Base-by-base conservation (phyloP, 495 filamentous ascomycete genomes). In the Aspergillus steynii region DNA sequence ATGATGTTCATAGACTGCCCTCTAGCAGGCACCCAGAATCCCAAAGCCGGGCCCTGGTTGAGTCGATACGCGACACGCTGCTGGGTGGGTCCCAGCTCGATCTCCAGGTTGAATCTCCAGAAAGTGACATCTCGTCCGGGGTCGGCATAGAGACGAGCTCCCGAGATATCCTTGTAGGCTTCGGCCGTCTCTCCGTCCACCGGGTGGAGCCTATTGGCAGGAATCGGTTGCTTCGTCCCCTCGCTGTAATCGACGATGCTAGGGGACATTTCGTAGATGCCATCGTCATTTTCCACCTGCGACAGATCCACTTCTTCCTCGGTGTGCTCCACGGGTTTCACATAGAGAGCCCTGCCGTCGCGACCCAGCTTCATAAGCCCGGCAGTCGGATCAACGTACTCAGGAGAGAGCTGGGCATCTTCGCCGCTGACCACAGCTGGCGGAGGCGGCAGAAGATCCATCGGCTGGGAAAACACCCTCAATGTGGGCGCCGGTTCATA, bases 1-100 rank as follows among this genome's bases (percentile, higher is more conserved):
- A 97, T 96, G 66, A 96, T 91, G 76, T 98, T 96, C 96, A 99
- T 98, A 7, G 89, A 83, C 74, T 97, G 84, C 27, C 87, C 90
- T 54, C 80, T 82, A 55, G 89, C 90, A 9, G 95, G 95, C 1
- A 99, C 92, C 95, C 95, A 99, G 74, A 99, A 99, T 9, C 87
- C 90, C 29, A 93, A 84, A 14, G 92, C 87, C 6, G 94, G 93
- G 4, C 93, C 95, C 61, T 86, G 83, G 71, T 99, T 99, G 75
- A 99, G 96, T 53, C 95, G 88, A 69, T 99, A 99, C 0, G 93
- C 96, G 65, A 99, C 89, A 50, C 93, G 88, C 59, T 90, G 83
- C 68, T 97, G 89, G 53, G 81, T 80, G 15, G 86, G 73, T 31
- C 83, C 79, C 29, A 98, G 84, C 73, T 98, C 95, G 34, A 99